Conservation (phyloP, 441 rosid species). For the Gossypium lobatum region DNA sequence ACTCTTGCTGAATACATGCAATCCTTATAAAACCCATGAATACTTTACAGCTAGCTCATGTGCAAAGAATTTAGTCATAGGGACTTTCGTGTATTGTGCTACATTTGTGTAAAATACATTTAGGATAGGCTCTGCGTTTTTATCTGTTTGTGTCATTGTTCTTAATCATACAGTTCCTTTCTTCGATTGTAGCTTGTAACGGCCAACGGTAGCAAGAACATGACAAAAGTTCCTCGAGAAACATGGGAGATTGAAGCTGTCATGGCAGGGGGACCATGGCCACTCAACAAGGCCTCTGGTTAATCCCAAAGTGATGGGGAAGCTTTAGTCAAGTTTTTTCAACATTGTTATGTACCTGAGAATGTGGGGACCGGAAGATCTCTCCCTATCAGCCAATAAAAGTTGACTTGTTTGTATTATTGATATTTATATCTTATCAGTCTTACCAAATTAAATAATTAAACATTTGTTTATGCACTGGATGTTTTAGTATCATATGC, state of each 20-base stretch:
- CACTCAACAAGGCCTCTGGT: constrained; percentile 16
- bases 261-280: constrained; percentile 89
- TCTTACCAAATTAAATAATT: not conserved
- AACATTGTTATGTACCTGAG: not conserved
- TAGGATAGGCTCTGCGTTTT: not conserved
- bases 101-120: not conserved
- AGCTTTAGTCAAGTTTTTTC: not conserved
- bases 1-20: not conserved
- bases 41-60: not conserved
- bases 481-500: not conserved
- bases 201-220: constrained; percentile 63
- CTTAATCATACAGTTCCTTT: not conserved
- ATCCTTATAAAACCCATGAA: not conserved
- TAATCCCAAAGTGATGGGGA: not conserved
- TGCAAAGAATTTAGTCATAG: not conserved
- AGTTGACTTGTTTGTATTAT: not conserved
- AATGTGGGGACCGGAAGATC: not conserved
- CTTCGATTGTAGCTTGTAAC: constrained; percentile 51
- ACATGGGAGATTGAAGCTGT: constrained; percentile 82
- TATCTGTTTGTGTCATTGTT: not conserved
- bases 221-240: constrained; percentile 71
- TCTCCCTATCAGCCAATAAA: not conserved
- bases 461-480: not conserved
- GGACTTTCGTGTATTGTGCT: not conserved
- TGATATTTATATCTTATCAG: not conserved